Conservation (phyloP, 768 basidiomycete genomes). For the Lactifluus pinguis region DNA sequence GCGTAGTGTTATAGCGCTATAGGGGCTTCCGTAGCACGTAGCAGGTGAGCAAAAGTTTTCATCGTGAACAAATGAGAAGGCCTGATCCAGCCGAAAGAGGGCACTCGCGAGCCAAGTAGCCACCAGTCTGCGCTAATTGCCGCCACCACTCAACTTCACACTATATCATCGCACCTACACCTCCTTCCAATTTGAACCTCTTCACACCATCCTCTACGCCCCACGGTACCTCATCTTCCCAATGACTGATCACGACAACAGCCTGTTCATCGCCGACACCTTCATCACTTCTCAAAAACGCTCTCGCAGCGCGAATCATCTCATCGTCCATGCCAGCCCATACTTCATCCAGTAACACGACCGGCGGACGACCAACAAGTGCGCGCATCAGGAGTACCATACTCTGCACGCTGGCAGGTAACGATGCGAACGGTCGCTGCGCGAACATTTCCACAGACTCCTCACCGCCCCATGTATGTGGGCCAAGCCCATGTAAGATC, state of each 20-base stretch:
- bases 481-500: constrained; percentile 60
- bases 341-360: constrained; percentile 86
- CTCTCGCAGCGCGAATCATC: constrained; percentile 58
- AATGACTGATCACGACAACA: constrained; percentile 81
- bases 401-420: constrained; percentile 69
- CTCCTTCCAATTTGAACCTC: constrained; percentile 30
- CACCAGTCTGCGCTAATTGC: too few relatives aligned
- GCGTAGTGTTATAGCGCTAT: too few relatives aligned
- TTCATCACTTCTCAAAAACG: constrained; percentile 47
- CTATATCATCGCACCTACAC: constrained; percentile 20
- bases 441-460: constrained; percentile 35
- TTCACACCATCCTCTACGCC: constrained; percentile 42
- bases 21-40: too few relatives aligned
- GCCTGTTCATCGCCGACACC: constrained; percentile 52
- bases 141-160: neutral
- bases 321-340: constrained; percentile 86
- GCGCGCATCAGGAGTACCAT: constrained; percentile 81
- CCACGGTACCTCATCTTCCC: constrained; percentile 92
- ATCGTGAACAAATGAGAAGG: too few relatives aligned
- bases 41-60: too few relatives aligned
- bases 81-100: too few relatives aligned
- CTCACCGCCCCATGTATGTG: constrained; percentile 36
- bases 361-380: constrained; percentile 59
- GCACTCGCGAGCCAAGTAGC: too few relatives aligned
- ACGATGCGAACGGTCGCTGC: constrained; percentile 44